A percentile compares a stretch with the other conserved stretches of the same genome.
phyloP scores from a whole-genome alignment of 2,329 filamentous ascomycete genomes.

The Penicillium capsulatum region DNA sequence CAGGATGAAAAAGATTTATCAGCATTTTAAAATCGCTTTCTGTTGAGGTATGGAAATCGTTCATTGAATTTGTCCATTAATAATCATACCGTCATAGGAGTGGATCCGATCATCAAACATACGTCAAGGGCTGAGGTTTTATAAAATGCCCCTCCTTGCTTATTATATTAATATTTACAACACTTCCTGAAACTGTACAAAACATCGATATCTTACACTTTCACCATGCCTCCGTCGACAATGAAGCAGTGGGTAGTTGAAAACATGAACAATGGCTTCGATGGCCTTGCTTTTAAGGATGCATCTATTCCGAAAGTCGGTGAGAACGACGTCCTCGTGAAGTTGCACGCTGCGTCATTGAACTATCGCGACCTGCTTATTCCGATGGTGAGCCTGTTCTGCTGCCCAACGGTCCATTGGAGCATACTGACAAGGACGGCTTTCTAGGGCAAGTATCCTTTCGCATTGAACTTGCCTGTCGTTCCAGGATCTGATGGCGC shows the following conservation, averaged over 20 bases:
- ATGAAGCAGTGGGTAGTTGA: slow-evolving; percentile 54
- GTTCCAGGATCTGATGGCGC: slow-evolving; percentile 39
- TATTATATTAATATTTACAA: not conserved
- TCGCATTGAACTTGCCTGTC: slow-evolving; percentile 30
- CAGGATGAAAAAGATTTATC: slow-evolving; percentile 2
- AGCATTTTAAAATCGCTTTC: not conserved
- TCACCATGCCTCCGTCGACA: slow-evolving; percentile 42
- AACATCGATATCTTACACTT: not conserved
- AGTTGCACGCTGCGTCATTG: slow-evolving; percentile 50
- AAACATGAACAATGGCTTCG: slow-evolving; percentile 53
- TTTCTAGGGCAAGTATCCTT: slow-evolving; percentile 32
- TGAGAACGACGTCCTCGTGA: slow-evolving; percentile 68
- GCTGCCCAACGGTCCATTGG: slow-evolving; percentile 36
- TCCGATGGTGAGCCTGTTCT: slow-evolving; percentile 34
- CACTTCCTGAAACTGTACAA: not conserved
- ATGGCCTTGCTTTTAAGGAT: slow-evolving; percentile 54
- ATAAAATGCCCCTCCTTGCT: not conserved
- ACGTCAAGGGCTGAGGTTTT: slow-evolving; percentile 6
- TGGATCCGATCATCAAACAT: slow-evolving; percentile 1
- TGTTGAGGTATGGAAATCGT: too few species aligned
- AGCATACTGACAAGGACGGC: slow-evolving; percentile 31
- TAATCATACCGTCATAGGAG: slow-evolving; percentile 12
- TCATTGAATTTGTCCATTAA: slow-evolving; percentile 2
- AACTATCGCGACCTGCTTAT: slow-evolving; percentile 51
- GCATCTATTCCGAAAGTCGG: slow-evolving; percentile 57